Conservation (phyloP, 768 basidiomycete species). For the Suillus decipiens region DNA sequence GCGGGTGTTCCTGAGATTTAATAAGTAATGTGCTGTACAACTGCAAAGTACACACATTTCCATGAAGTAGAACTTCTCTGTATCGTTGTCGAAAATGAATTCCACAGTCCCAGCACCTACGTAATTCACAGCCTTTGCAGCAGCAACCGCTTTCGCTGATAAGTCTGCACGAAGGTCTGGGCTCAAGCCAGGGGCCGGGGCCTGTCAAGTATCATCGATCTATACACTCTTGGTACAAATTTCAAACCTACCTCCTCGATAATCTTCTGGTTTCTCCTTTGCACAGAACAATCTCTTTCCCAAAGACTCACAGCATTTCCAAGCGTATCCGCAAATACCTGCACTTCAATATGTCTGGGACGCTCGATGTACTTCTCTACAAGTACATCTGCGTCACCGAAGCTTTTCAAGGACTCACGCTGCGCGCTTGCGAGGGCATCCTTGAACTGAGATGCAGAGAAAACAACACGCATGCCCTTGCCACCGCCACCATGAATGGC, state of each 20-base stretch:
- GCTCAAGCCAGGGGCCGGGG: constrained; percentile 88
- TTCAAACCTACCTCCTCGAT: constrained; percentile 70
- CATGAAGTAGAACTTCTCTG: constrained; percentile 89
- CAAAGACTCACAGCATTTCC: constrained; percentile 92
- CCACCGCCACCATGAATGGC: constrained; percentile 96
- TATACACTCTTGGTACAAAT: neutral
- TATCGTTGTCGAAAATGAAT: constrained; percentile 95
- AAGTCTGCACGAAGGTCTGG: constrained; percentile 78
- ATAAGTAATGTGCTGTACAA: neutral
- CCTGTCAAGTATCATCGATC: constrained; percentile 41
- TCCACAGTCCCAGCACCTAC: constrained; percentile 94
- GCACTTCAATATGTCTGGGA: constrained; percentile 92
- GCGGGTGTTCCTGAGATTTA: constrained; percentile 67
- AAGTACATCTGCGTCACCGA: constrained; percentile 84
- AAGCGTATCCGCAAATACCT: constrained; percentile 84
- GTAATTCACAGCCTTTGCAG: constrained; percentile 91
- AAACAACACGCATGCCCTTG: constrained; percentile 90
- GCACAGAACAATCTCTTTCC: constrained; percentile 93
- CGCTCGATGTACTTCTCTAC: constrained; percentile 88
- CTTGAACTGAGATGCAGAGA: constrained; percentile 65
- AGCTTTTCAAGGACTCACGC: constrained; percentile 85
- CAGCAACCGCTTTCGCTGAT: constrained; percentile 85
- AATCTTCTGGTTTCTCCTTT: constrained; percentile 92
- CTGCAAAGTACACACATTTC: constrained; percentile 65
- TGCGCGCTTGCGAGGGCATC: constrained; percentile 86